Percentiles rank a stretch among this genome's conserved stretches.
Evolutionary conservation across 2,329 filamentous ascomycete species (phyloP).

Genomic region (Fusarium sp.): DNA sequence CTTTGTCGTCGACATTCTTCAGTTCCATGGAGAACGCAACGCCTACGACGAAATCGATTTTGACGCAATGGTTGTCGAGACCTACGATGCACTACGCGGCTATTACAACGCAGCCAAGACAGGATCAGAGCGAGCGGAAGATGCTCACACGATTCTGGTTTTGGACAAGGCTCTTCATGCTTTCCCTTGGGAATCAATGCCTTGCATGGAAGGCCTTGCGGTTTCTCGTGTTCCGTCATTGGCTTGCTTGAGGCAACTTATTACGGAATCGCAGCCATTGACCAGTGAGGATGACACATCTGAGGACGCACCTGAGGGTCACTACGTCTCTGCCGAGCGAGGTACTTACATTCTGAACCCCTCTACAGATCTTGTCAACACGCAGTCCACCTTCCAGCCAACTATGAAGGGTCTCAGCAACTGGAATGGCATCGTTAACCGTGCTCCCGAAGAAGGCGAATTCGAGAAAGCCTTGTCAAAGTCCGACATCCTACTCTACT

Average conservation of each 20-base stretch:
- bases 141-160: constrained; percentile 85
- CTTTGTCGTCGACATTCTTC: constrained; percentile 95
- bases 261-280: constrained; percentile 66
- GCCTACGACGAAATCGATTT: constrained; percentile 99
- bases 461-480: constrained; percentile 77
- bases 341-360: constrained; percentile 93
- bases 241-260: constrained; percentile 82
- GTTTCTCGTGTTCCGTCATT: constrained; percentile 92
- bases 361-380: constrained; percentile 84
- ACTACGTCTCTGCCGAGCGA: constrained; percentile 68
- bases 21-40: constrained; percentile 96
- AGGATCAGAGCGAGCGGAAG: constrained; percentile 58
- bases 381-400: constrained; percentile 80
- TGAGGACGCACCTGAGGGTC: constrained; percentile 56
- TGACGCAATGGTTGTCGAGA: constrained; percentile 90
- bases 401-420: constrained; percentile 74
- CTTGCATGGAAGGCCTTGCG: constrained; percentile 83
- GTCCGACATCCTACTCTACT: constrained; percentile 87
- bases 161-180: constrained; percentile 91
- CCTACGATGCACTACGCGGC: constrained; percentile 83
- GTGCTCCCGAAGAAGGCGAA: constrained; percentile 81
- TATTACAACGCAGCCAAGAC: constrained; percentile 74
- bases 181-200: constrained; percentile 96
- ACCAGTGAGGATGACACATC: constrained; percentile 15
- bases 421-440: constrained; percentile 80